Evolutionary conservation across 306 rosid genomes (phyloP).

Genomic region (Dryas alaskensis): DNA sequence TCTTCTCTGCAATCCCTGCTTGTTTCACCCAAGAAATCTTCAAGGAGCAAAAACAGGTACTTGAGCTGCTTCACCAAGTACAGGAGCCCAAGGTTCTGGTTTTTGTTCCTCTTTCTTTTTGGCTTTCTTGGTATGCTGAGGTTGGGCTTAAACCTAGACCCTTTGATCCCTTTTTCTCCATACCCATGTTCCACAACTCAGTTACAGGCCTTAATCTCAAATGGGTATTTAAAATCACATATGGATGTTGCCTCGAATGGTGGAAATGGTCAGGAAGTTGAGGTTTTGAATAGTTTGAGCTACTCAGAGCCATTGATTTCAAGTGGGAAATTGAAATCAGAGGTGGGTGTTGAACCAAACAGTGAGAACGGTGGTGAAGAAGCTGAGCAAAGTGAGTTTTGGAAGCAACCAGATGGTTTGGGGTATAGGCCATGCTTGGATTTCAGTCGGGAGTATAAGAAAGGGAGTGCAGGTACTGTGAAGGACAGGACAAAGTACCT

Average conservation of each 20-base stretch:
- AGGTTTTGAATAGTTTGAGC: conserved; percentile 7
- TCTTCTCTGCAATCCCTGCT: conserved; percentile 84
- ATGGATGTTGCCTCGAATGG: conserved; percentile 21
- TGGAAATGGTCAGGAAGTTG: conserved; percentile 25
- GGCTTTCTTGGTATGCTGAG: conserved; percentile 62
- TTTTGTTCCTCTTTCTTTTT: conserved; percentile 54
- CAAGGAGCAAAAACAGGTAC: conserved; percentile 34
- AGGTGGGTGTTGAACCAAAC: conserved; percentile 18
- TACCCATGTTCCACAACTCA: conserved; percentile 51
- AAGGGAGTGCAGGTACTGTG: conserved; percentile 44
- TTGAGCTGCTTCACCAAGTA: conserved; percentile 22
- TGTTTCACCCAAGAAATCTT: conserved; percentile 75
- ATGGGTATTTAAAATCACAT: conserved; percentile 26
- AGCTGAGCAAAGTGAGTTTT: conserved; percentile 45
- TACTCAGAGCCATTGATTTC: conserved; percentile 25
- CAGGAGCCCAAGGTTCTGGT: conserved; percentile 52
- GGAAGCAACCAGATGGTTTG: conserved; percentile 88
- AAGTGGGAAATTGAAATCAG: conserved; percentile 34
- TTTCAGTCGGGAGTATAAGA: conserved; percentile 57
- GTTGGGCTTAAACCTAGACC: conserved; percentile 41
- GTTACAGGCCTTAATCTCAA: conserved; percentile 29
- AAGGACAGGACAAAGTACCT: conserved; percentile 61
- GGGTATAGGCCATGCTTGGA: conserved; percentile 77
- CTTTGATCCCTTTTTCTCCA: conserved; percentile 42
- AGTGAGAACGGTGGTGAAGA: conserved; percentile 8